These are phyloP conservation scores for Beta vulgaris DNA, from an alignment of 148 eudicot species.

Conservation along the genomic window DNA sequence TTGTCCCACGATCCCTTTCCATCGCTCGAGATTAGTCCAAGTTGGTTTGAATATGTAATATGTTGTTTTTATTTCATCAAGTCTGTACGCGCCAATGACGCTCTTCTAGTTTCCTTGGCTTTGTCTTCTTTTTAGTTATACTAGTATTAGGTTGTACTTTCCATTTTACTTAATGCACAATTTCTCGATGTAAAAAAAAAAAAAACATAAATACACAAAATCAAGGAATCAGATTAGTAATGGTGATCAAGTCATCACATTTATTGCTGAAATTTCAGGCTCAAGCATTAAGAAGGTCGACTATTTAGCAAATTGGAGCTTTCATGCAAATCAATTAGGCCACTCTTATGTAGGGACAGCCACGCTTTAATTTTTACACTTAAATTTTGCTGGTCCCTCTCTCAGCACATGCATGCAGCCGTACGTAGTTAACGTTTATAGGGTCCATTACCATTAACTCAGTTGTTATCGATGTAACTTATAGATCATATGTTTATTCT, in stretches of 20 bases:
- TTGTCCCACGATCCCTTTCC: too few relatives aligned
- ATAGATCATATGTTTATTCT: too few relatives aligned
- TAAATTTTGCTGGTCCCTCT: slow-evolving; percentile 6
- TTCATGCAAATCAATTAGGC: slow-evolving; percentile 29
- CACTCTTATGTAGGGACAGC: slow-evolving; percentile 23
- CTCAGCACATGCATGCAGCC: slow-evolving; percentile 18
- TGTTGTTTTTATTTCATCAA: too few relatives aligned
- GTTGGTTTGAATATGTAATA: too few relatives aligned
- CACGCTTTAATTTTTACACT: neutral
- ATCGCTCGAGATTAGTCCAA: too few relatives aligned
- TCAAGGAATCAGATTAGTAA: slow-evolving; percentile 9
- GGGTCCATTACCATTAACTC: slow-evolving; percentile 7
- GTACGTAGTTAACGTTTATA: neutral
- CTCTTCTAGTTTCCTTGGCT: too few relatives aligned
- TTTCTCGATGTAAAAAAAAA: too few relatives aligned
- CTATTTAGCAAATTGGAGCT: slow-evolving; percentile 30
- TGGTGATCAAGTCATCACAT: slow-evolving; percentile 14
- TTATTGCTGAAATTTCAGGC: slow-evolving; percentile 28
- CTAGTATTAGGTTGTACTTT: too few relatives aligned
- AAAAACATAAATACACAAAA: too few relatives aligned
- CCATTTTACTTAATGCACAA: too few relatives aligned
- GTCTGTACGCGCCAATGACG: too few relatives aligned
- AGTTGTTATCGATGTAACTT: neutral
- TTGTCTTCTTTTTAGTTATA: too few relatives aligned
- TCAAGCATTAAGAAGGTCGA: slow-evolving; percentile 31